Evolutionary conservation across 306 rosid species (phyloP), one percentile per base, ranked within the genome.

Genomic region (Datisca glomerata): DNA sequence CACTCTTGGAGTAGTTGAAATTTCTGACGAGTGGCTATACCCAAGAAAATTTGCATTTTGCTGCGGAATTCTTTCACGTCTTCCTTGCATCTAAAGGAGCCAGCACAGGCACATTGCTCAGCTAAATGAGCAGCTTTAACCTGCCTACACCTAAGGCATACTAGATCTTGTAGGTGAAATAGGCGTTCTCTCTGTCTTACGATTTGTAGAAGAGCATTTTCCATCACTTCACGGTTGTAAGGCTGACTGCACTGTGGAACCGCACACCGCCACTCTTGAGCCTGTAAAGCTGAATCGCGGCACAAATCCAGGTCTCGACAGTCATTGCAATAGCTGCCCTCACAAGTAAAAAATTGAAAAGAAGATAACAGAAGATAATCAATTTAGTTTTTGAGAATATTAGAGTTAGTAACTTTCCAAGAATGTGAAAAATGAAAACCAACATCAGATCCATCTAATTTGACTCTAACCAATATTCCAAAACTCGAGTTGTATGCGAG

Each of bases 231-330:
- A 2, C 72, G 68, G 60, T 89, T 75, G 55, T 89, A 83, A 22
- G 93, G 95, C 48, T 89, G 95, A 34, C 83, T 93, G 28, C 97
- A 89, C 53, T 79, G 97, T 11, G 89, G 81, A 62, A 79, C 81
- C 8, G 71, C 80, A 47, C 97, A 89, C 23, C 52, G 65, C 97
- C 95, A 83, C 65, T 89, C 93, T 61, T 73, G 66, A 15, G 65
- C 74, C 53, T 65, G 45, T 44, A 79, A 62, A 51, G 68, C 64
- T 1, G 84, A 49, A 60, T 81, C 96, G 4, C 85, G 87, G 53
- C 87, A 75, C 63, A 81, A 66, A 57, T 86, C 93, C 62, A 86
- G 60, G 55, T 86, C 96, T 72, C 87, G 71, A 63, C 96, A 82
- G 47, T 82, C 94, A 21, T 76, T 74, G 48, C 94, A 86, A 61